These are phyloP conservation scores for Fusarium sterilihyphosum DNA, from an alignment of 2,329 filamentous ascomycete species.

Conservation along the genomic window DNA sequence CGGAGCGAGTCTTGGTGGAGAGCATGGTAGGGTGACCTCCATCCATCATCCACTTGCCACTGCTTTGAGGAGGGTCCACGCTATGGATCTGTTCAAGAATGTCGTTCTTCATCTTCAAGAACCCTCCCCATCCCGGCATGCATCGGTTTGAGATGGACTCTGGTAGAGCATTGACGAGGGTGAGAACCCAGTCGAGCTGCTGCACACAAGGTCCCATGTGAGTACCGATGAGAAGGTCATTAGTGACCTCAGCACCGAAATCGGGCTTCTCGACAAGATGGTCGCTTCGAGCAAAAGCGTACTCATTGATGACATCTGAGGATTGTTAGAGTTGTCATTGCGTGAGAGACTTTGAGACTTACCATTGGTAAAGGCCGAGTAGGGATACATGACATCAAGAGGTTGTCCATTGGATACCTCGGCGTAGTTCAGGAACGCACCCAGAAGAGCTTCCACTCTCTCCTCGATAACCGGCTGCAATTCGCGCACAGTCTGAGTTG, in stretches of 20 bases:
- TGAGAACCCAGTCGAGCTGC: conserved; percentile 50
- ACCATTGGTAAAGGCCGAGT: conserved; percentile 53
- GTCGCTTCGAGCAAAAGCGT: conserved; percentile 50
- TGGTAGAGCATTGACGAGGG: conserved; percentile 49
- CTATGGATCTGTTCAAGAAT: conserved; percentile 49
- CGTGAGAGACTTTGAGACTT: neutral
- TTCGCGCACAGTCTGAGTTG: conserved; percentile 50
- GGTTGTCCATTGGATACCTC: conserved; percentile 40
- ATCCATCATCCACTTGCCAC: conserved; percentile 48
- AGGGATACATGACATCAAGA: conserved; percentile 51
- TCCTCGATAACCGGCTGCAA: conserved; percentile 52
- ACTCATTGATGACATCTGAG: conserved; percentile 54
- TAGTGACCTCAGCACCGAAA: conserved; percentile 50
- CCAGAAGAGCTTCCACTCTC: conserved; percentile 47
- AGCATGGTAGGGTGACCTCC: conserved; percentile 51
- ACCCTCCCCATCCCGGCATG: conserved; percentile 50
- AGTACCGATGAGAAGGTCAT: conserved; percentile 50
- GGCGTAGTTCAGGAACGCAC: conserved; percentile 45
- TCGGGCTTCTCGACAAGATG: conserved; percentile 48
- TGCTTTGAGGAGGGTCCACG: conserved; percentile 49
- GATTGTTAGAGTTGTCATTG: neutral
- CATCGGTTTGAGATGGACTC: conserved; percentile 50
- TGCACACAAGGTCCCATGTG: conserved; percentile 51
- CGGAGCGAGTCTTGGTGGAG: conserved; percentile 45
- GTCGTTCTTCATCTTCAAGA: conserved; percentile 52